phyloP scores from a whole-genome alignment of 2,329 filamentous ascomycete genomes.

The Cercospora sesami region DNA sequence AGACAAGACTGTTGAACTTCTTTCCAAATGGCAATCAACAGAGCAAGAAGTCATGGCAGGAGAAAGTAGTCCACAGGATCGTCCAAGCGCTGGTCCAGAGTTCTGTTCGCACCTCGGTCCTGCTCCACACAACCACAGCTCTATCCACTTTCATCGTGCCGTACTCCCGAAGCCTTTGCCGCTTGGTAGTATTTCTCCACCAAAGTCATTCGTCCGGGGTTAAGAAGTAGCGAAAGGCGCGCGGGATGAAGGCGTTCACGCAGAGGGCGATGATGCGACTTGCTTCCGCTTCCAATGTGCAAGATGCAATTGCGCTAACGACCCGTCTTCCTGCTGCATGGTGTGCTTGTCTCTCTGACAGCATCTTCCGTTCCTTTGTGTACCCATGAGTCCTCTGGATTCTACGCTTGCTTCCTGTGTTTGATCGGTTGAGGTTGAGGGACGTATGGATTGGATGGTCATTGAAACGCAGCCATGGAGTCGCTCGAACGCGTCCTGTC shows the following conservation, averaged over 20 bases:
- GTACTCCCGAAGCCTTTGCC: conserved; percentile 1
- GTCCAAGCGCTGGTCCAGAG: not conserved
- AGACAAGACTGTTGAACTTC: not conserved
- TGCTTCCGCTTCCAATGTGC: not conserved
- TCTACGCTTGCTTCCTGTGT: not conserved
- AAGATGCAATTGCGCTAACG: not conserved
- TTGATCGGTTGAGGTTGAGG: not conserved
- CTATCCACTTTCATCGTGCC: not conserved
- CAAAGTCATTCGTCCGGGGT: not conserved
- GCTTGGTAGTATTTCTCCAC: not conserved
- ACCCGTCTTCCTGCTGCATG: not conserved
- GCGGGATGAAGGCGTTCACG: not conserved
- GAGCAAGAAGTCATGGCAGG: not conserved
- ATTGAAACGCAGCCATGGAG: conserved; percentile 22
- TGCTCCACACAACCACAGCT: not conserved
- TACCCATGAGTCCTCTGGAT: not conserved
- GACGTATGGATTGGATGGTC: not conserved
- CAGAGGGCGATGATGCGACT: not conserved
- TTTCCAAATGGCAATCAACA: not conserved
- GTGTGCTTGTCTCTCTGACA: not conserved
- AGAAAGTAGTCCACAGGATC: not conserved
- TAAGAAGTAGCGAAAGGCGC: not conserved
- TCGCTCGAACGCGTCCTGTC: conserved; percentile 50
- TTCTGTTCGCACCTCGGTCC: conserved; percentile 1
- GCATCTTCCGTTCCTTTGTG: not conserved